Evolutionary conservation across 305 asterid genomes (phyloP), one percentile per base, ranked within the genome.

Genomic region (Solanum hybrid): DNA sequence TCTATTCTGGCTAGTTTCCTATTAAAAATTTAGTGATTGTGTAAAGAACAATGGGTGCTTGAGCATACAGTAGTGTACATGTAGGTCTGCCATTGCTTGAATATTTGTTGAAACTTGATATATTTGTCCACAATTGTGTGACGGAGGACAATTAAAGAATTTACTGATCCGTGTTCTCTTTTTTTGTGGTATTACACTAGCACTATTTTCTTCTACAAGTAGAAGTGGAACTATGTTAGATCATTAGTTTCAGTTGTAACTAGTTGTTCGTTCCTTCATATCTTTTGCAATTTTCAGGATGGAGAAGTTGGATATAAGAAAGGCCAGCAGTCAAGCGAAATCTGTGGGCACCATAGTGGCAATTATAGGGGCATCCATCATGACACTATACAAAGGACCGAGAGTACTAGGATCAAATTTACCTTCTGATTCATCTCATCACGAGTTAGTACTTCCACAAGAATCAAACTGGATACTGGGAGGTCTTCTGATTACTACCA

Each of bases 321-420:
- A 65, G 11, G 31, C 7, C 36, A 91, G 91, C 65, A 90, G 92
- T 88, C 90, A 83, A 90, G 92, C 91, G 6, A 92, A 91, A 57
- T 78, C 91, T 6, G 9, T 92, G 29, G 93, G 93, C 8, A 92
- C 93, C 36, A 38, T 91, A 29, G 91, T 92, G 14, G 92, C 93
- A 14, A 89, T 92, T 76, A 26, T 90, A 7, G 93, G 93, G 36
- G 92, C 93, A 77, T 87, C 89, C 83, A 29, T 91, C 24, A 78
- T 92, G 89, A 91, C 93, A 84, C 70, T 92, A 4, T 92, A 92
- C 45, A 72, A 88, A 89, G 93, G 93, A 7, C 93, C 93, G 8
- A 10, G n/a, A 17, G 2, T 92, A n/a, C 20, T 89, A 22, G 38
- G 85, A 24, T 79, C 89, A 34, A 10, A 17, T 70, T 33, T 61